Base-by-base conservation (phyloP, 352 stramenopile genomes). In the Globisporangium ultimum region DNA sequence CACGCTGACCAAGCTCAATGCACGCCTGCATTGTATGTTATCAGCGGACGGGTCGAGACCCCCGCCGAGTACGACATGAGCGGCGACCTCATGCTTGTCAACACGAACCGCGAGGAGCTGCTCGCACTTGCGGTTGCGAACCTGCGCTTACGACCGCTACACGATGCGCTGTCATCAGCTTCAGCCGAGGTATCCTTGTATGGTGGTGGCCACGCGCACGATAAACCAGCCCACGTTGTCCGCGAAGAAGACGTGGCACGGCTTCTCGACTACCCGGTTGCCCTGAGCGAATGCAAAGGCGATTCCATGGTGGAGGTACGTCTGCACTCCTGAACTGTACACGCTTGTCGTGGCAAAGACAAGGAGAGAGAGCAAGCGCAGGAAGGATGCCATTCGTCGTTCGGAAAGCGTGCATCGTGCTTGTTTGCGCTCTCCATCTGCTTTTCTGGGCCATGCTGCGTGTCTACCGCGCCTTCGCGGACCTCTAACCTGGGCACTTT, bases 211-310 rank as follows among this genome's bases (percentile, higher is more conserved):
- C 24, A 28, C 46, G 5, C 28, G 12, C 32, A 11, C 17, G 15
- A 58, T 15, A 11, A 34, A 48, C 10, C 13, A 28, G 1, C 60
- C 12, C 32, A 46, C 6, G 6, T 77, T 9, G 61, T 86, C 13
- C 28, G 50, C 18, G 83, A 92, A 43, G 45, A 60, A 3, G 22
- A 61, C 14, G 43, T 92, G 28, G 80, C 82, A 13, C 57, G 46
- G 7, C 32, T 76, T 4, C 54, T 92, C 20, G 77, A 89, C 64
- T 92, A 92, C 61, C 83, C 80, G 3, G 61, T 92, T 21, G 74
- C 72, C 2, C 63, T 90, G 28, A 81, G 79, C 54, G 76, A 87
- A 40, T 90, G 82, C 46, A 28, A 28, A 28, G 56, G 53, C 14
- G 72, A 67, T 0, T 42, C 62, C 13, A 90, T 89, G 78, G 52